phyloP scores from a whole-genome alignment of 805 yeast genomes.

The Lipomyces japonicus region DNA sequence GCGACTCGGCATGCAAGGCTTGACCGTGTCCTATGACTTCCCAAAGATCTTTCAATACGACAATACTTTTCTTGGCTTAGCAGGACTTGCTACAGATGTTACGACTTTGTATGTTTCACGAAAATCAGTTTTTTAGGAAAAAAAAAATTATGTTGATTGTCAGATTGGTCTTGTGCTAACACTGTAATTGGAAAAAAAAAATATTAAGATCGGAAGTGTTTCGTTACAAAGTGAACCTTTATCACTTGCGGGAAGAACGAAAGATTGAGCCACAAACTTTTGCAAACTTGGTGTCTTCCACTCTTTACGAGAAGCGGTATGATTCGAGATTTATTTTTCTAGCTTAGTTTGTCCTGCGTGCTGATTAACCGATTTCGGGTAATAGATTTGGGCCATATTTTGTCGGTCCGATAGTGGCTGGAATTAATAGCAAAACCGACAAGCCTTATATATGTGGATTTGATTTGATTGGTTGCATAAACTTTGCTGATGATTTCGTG shows the following conservation, averaged over 20 bases:
- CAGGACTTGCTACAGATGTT: slow-evolving; percentile 95
- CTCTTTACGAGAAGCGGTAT: slow-evolving; percentile 77
- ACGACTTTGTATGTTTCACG: slow-evolving; percentile 52
- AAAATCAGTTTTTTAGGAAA: background rate
- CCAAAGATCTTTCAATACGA: slow-evolving; percentile 80
- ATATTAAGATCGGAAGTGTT: slow-evolving; percentile 55
- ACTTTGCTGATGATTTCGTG: slow-evolving; percentile 87
- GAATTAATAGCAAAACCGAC: slow-evolving; percentile 74
- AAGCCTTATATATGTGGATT: slow-evolving; percentile 93
- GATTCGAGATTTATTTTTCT: slow-evolving; percentile 37
- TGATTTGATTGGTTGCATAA: slow-evolving; percentile 95
- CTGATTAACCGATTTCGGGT: slow-evolving; percentile 1
- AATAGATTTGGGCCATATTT: slow-evolving; percentile 82
- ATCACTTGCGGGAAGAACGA: slow-evolving; percentile 87
- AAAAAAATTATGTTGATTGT: background rate
- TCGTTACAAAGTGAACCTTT: slow-evolving; percentile 79
- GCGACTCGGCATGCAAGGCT: slow-evolving; percentile 87
- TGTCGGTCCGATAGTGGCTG: slow-evolving; percentile 95
- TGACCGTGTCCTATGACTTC: slow-evolving; percentile 87
- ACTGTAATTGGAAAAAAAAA: background rate
- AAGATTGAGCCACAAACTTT: slow-evolving; percentile 88
- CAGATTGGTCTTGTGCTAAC: background rate
- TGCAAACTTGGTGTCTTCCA: slow-evolving; percentile 85
- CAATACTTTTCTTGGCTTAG: slow-evolving; percentile 81
- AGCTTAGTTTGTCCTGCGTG: background rate